Conservation (phyloP, 2,329 filamentous ascomycete genomes). For the Ciborinia camelliae region DNA sequence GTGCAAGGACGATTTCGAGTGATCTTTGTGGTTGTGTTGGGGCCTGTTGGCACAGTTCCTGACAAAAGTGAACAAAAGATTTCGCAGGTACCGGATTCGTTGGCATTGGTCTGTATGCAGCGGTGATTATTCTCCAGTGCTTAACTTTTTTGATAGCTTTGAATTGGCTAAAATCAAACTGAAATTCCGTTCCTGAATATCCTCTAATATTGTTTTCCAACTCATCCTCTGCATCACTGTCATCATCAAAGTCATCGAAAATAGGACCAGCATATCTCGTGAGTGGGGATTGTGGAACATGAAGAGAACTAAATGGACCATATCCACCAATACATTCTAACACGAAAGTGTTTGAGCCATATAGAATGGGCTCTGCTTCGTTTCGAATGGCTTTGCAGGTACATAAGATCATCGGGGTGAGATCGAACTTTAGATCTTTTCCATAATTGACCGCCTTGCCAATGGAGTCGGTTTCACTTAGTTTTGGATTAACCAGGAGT, state of each 20-base stretch:
- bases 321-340: constrained; percentile 19
- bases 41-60: background rate
- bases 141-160: constrained; percentile 7
- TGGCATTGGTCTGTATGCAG: constrained; percentile 5
- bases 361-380: constrained; percentile 19
- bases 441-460: background rate
- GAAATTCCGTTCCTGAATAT: background rate
- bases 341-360: constrained; percentile 20
- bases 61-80: constrained; percentile 20
- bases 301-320: background rate
- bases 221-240: constrained; percentile 3
- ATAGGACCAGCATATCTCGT: background rate
- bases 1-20: constrained; percentile 8
- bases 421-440: background rate
- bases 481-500: constrained; percentile 16
- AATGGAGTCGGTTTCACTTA: constrained; percentile 10
- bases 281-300: constrained; percentile 17
- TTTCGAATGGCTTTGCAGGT: constrained; percentile 15
- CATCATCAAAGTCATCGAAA: background rate
- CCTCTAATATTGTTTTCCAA: background rate
- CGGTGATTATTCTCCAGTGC: constrained; percentile 14
- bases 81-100: constrained; percentile 5
- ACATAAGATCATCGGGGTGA: constrained; percentile 12
- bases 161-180: constrained; percentile 8
- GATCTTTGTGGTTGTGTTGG: background rate